phyloP scores from a whole-genome alignment of 1,284 basidiomycete species.

The Ustilago bromivora region DNA sequence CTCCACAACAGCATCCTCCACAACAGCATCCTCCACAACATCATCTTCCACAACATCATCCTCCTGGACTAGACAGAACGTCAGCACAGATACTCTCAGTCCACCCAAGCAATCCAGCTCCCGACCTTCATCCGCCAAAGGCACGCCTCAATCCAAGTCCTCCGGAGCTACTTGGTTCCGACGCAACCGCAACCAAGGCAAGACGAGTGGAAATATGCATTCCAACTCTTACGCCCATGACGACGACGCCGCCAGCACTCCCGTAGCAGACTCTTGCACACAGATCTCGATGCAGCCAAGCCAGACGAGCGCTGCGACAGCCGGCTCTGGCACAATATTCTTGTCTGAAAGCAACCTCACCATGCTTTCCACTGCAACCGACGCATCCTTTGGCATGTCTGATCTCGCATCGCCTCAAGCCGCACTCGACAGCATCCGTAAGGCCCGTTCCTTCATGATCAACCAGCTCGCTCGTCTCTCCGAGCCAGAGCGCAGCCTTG shows the following conservation, averaged over 20 bases:
- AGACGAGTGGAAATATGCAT: neutral
- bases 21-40: conserved; percentile 6
- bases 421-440: conserved; percentile 51
- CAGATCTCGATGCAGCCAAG: conserved; percentile 33
- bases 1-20: conserved; percentile 10
- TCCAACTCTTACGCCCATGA: conserved; percentile 1
- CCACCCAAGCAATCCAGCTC: conserved; percentile 15
- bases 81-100: conserved; percentile 48
- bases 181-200: conserved; percentile 29
- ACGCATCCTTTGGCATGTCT: conserved; percentile 47
- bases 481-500: conserved; percentile 20
- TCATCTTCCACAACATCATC: conserved; percentile 15
- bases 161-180: conserved; percentile 26
- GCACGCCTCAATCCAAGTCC: conserved; percentile 9
- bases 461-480: conserved; percentile 42
- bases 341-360: conserved; percentile 39
- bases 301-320: conserved; percentile 37
- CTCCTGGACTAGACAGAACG: conserved; percentile 29
- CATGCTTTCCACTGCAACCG: conserved; percentile 21
- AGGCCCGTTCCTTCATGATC: conserved; percentile 52
- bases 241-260: conserved; percentile 10
- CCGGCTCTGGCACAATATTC: conserved; percentile 32
- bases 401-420: conserved; percentile 37
- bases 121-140: conserved; percentile 17
- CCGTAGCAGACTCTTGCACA: conserved; percentile 11